Percentiles rank a stretch among this genome's conserved stretches.
phyloP scores from a whole-genome alignment of 148 eudicot genomes.

The Pouteria glomerata region DNA sequence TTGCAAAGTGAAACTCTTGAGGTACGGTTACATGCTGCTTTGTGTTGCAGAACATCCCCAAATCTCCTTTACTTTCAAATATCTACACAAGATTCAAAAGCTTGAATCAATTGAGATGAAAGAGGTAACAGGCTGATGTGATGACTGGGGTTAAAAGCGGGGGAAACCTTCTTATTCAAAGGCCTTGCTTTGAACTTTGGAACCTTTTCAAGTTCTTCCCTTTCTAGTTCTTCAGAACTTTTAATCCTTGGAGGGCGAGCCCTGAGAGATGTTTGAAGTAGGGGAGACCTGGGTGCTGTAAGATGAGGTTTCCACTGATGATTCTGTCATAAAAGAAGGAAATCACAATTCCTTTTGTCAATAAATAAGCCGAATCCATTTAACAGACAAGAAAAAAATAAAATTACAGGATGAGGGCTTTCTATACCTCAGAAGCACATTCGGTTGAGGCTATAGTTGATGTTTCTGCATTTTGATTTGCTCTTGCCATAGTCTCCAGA shows the following conservation, averaged over 20 bases:
- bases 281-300: constrained; percentile 76
- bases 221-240: constrained; percentile 72
- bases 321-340: constrained; percentile 30
- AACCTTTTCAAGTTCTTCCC: constrained; percentile 75
- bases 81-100: constrained; percentile 45
- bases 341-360: neutral
- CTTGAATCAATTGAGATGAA: neutral
- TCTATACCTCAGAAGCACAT: constrained; percentile 43
- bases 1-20: constrained; percentile 82
- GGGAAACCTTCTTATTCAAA: constrained; percentile 72
- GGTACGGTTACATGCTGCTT: constrained; percentile 80
- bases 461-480: constrained; percentile 60
- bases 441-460: constrained; percentile 68
- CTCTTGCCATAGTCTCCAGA: constrained; percentile 81
- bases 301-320: constrained; percentile 64
- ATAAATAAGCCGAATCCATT: neutral
- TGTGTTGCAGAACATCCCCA: constrained; percentile 67
- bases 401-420: neutral
- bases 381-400: neutral
- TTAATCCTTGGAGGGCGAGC: constrained; percentile 77
- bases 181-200: constrained; percentile 95
- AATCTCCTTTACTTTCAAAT: constrained; percentile 86
- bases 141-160: neutral
- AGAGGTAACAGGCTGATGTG: neutral
- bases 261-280: constrained; percentile 79